Percentiles rank a stretch among this genome's conserved stretches.
Conservation (phyloP, 2,329 filamentous ascomycete genomes). For the Zymoseptoria pseudotritici region DNA sequence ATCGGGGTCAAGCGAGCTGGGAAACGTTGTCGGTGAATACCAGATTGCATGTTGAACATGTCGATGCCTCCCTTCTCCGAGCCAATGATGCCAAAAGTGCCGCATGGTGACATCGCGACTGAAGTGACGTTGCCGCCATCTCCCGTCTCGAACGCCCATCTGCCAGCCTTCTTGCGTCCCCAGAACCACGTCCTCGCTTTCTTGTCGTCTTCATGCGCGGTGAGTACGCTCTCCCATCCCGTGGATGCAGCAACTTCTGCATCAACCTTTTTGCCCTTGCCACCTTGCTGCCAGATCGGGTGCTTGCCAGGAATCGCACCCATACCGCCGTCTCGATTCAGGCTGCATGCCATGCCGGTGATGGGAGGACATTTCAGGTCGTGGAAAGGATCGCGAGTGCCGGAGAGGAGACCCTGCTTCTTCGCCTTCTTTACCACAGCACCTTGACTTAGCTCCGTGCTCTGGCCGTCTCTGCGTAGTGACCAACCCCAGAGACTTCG, state of each 20-base stretch:
- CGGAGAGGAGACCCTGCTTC: slow-evolving; percentile 64
- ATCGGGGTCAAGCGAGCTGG: slow-evolving; percentile 69
- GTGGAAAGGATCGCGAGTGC: slow-evolving; percentile 39
- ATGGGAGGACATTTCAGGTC: slow-evolving; percentile 83
- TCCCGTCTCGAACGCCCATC: slow-evolving; percentile 84
- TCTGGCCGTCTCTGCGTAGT: slow-evolving; percentile 87
- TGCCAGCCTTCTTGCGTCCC: slow-evolving; percentile 84
- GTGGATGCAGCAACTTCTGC: slow-evolving; percentile 69
- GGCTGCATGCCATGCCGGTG: slow-evolving; percentile 79
- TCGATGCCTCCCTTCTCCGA: slow-evolving; percentile 77
- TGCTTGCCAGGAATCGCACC: slow-evolving; percentile 72
- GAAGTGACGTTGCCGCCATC: slow-evolving; percentile 75
- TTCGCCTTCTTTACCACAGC: slow-evolving; percentile 81
- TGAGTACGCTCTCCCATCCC: slow-evolving; percentile 95
- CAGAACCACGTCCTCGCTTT: slow-evolving; percentile 96
- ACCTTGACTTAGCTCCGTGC: slow-evolving; percentile 86
- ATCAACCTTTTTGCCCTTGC: slow-evolving; percentile 53
- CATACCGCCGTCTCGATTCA: slow-evolving; percentile 93
- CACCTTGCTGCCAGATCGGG: slow-evolving; percentile 73
- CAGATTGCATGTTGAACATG: slow-evolving; percentile 96
- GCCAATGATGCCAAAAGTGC: slow-evolving; percentile 86
- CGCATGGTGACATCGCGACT: slow-evolving; percentile 82
- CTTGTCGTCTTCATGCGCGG: slow-evolving; percentile 77
- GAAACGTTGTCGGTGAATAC: slow-evolving; percentile 78
- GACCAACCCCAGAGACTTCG: slow-evolving; percentile 95